Evolutionary conservation across 164 flowering plant genomes (phyloP), one percentile per base, ranked within the genome.

Genomic region (Santalum album): DNA sequence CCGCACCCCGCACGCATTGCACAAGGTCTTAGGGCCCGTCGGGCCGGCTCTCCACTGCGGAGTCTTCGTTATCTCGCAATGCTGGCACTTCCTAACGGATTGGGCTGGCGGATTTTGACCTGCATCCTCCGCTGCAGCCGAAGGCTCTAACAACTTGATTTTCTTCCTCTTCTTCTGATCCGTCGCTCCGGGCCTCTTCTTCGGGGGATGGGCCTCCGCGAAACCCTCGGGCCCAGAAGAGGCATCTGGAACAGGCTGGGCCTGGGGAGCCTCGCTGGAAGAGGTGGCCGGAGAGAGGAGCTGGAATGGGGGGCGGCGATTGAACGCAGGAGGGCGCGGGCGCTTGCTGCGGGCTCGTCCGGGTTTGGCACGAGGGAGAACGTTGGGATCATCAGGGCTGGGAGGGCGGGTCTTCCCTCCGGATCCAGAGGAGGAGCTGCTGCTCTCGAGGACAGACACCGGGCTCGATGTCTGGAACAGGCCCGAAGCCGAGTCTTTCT

Each of bases 1-100:
- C 18, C 98, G 92, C 9, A 91, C 98, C 1, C 98, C 96, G 54
- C 98, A 91, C 0, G 98, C 98, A 52, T 91, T 91, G 82, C 98
- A 88, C 0, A 91, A 90, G 5, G 96, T 86, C 67, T 88, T 91
- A 1, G 98, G 98, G 5, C 98, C 96, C 88, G 82, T 64, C 15
- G 98, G 98, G 0, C 98, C 98, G 16, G 85, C 82, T 63, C 98
- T 73, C 98, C 98, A 91, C 34, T 88, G 96, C 0, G 98, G 96
- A 4, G 98, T 91, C 79, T 82, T 88, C 12, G 95, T 80, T 20
- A 88, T 78, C 79, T 81, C 88, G 47, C 96, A 91, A 54, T 91
- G 98, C 82, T 75, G 16, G 73, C 98, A 91, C 69, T 84, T 91
- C 64, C 96, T 66, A 24, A 79, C 69, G 0, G 73, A 61, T 15